Base-by-base conservation (phyloP, 371 early-diverging fungal species). In the Mortierella sp. region DNA sequence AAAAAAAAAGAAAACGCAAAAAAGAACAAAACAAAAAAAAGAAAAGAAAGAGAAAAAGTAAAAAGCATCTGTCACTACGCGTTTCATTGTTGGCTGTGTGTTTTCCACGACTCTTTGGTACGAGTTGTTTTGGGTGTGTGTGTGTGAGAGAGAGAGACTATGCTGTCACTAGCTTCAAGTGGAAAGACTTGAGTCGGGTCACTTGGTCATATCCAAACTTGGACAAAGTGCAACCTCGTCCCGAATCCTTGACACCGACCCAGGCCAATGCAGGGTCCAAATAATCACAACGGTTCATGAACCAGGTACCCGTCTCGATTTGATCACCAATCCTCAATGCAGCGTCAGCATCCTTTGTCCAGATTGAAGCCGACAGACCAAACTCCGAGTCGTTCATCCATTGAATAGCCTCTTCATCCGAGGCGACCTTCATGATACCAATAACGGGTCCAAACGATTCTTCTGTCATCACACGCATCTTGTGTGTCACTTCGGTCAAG, bases 371-470 rank as follows among this genome's bases (percentile, higher is more conserved):
- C n/a, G 95, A 93, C 51, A 95, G 73, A 4, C 95, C 95, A 79
- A 88, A 95, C 16, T 84, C 82, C 19, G 89, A 88, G 69, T 95
- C 94, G 63, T 95, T 95, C 91, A 94, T 94, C 30, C 90, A 68
- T 9, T 67, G 63, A 31, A 95, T 81, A 4, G 94, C 94, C 71
- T 94, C 93, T 13, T 90, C 86, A 63, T 93, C 94, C 18, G 87
- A 87, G 21, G 80, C 58, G 2, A 93, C 87, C 76, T 84, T 84
- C 89, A 93, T 90, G 48, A 95, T 89, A 3, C 89, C 90, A 46
- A 94, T 85, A 21, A 93, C 88, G 34, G 95, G 95, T 0, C 94
- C 95, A 84, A 95, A 95, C 12, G 93, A 91, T 78, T 95, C 95
- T 64, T 94, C 94, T 19, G 71, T 89, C 94, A 93, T 93, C 27